phyloP scores from a whole-genome alignment of 805 yeast species.

The Barnettozyma vustinii region DNA sequence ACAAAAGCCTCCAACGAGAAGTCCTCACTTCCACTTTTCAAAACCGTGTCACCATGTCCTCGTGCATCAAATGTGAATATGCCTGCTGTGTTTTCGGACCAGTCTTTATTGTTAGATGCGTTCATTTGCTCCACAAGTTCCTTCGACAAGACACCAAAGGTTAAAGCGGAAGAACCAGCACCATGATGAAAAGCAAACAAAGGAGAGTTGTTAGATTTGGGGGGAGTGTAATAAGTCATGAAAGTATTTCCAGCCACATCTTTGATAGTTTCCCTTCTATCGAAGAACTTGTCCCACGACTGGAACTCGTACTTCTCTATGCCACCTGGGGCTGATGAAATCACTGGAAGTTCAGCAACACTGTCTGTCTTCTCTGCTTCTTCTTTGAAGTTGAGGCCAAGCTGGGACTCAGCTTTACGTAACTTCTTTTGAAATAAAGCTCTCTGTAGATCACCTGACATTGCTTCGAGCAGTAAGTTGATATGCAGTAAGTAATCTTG shows the following conservation, averaged over 20 bases:
- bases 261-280: constrained; percentile 19
- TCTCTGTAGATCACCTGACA: constrained; percentile 12
- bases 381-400: constrained; percentile 7
- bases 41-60: constrained; percentile 68
- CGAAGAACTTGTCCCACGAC: constrained; percentile 33
- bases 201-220: constrained; percentile 40
- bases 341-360: neutral
- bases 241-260: constrained; percentile 30
- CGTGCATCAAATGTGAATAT: constrained; percentile 71
- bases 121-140: constrained; percentile 26
- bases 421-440: constrained; percentile 12
- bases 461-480: neutral
- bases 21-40: constrained; percentile 25
- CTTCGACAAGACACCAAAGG: constrained; percentile 57
- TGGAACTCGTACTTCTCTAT: constrained; percentile 1
- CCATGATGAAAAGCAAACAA: constrained; percentile 85
- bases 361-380: neutral
- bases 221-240: constrained; percentile 55
- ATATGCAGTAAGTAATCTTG: too few species aligned
- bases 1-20: constrained; percentile 48
- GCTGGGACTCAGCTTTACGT: constrained; percentile 5
- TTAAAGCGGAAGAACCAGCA: constrained; percentile 83
- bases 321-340: neutral
- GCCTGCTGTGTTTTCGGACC: constrained; percentile 44
- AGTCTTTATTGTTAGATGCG: constrained; percentile 14